A percentile compares a stretch with the other conserved stretches of the same genome.
phyloP scores from a whole-genome alignment of 345 rosid species.

The Firmiana major region DNA sequence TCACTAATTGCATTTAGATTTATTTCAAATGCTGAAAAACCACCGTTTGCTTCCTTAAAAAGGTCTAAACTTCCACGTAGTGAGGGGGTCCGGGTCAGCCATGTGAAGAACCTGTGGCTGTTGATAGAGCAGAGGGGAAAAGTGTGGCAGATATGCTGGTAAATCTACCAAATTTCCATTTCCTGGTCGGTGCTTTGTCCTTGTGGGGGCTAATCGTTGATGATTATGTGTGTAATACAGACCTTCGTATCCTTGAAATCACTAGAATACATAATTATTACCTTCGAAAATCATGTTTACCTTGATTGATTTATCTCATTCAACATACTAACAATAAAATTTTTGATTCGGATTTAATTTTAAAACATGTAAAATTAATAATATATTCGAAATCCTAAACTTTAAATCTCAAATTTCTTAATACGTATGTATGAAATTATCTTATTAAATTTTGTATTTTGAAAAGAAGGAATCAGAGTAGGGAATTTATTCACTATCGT shows the following conservation, averaged over 20 bases:
- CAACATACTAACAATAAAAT: too few relatives aligned
- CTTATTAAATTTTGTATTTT: too few relatives aligned
- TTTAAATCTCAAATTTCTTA: too few relatives aligned
- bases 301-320: too few relatives aligned
- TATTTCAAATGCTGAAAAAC: slow-evolving; percentile 7
- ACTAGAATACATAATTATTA: slow-evolving; percentile 18
- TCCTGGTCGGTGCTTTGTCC: slow-evolving; percentile 29
- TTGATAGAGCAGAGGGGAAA: neutral
- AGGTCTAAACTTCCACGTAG: neutral
- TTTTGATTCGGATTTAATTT: too few relatives aligned
- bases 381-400: too few relatives aligned
- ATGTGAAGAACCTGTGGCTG: slow-evolving; percentile 13
- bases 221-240: slow-evolving; percentile 13
- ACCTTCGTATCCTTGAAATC: slow-evolving; percentile 5
- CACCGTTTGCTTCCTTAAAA: slow-evolving; percentile 39
- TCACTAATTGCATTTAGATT: slow-evolving; percentile 15
- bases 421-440: too few relatives aligned
- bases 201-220: neutral
- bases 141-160: slow-evolving; percentile 8
- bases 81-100: slow-evolving; percentile 11
- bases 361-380: too few relatives aligned
- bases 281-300: neutral
- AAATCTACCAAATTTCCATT: slow-evolving; percentile 29
- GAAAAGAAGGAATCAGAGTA: too few relatives aligned
- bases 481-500: too few relatives aligned